Percentiles rank a stretch among this genome's conserved stretches.
Evolutionary conservation across 148 eudicot species (phyloP).

Genomic region (Selenicereus undatus): DNA sequence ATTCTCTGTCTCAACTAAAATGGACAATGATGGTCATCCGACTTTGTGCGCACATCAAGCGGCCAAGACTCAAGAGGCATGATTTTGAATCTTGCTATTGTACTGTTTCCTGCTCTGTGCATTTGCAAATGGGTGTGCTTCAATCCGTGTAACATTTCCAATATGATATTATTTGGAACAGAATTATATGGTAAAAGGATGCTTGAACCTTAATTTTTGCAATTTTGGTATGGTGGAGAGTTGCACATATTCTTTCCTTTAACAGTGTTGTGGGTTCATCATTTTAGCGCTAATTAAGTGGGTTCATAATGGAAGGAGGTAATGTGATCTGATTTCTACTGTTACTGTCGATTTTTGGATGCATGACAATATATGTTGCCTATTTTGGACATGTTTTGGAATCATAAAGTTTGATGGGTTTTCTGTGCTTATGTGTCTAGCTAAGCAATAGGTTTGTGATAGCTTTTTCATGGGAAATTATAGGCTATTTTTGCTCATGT

Average conservation of each 20-base stretch:
- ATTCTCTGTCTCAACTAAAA: background rate
- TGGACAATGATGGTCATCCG: background rate
- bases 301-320: background rate
- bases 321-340: background rate
- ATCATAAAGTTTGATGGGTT: background rate
- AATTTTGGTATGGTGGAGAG: background rate
- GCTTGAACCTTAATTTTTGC: background rate
- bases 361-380: background rate
- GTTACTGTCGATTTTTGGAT: background rate
- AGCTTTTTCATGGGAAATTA: background rate
- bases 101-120: background rate
- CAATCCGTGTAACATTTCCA: background rate
- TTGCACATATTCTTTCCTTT: background rate
- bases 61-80: background rate
- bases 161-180: conserved; percentile 1
- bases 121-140: background rate
- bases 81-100: background rate
- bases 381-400: background rate
- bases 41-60: background rate
- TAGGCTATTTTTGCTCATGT: background rate
- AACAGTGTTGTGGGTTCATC: background rate
- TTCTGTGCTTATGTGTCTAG: background rate
- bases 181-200: background rate
- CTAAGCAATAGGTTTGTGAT: background rate
- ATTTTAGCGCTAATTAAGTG: background rate